Base-by-base conservation (phyloP, 2,329 filamentous ascomycete genomes). In the Apiospora saccharicola region DNA sequence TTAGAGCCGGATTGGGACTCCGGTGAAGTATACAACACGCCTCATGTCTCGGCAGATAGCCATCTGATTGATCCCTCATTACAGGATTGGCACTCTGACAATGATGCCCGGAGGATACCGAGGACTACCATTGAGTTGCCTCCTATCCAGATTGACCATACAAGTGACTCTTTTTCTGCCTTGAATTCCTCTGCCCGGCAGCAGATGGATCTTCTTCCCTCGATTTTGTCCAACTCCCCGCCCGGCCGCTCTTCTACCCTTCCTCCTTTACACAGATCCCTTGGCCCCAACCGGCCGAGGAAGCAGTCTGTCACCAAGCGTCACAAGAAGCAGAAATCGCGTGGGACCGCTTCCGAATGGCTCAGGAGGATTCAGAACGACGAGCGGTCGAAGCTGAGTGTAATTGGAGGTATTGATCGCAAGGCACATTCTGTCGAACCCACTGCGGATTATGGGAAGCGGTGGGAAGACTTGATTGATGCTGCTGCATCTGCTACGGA, bases 401-500 rank as follows among this genome's bases (percentile, higher is more conserved):
- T 92, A 72, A 91, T 92, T 77, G 43, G 41, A 13, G 91, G 94
- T 78, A 30, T 49, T 26, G 91, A 94, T 78, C 90, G 94, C 74
- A 97, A 98, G 83, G 94, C 94, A 71, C 89, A 93, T 76, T 97
- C 94, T 22, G 94, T 94, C 57, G 96, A 98, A 82, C 95, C 95
- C 34, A 90, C 92, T 72, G 91, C 90, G 26, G 92, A 93, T 73
- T 93, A 93, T 83, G 95, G 94, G 75, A 97, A 96, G 84, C 89
- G 96, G 78, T 98, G 96, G 96, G 94, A 98, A 82, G 96, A 98
- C 82, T 87, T 98, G 73, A 97, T 98, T 75, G 95, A 98, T 82
- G 96, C 96, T 70, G 96, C 89, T 71, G 95, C 96, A 44, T 98
- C 94, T 74, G 95, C 95, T 41, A 97, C 94, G 3, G 95, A 97